These are phyloP conservation scores for Apiospora sp. DNA, from an alignment of 2,329 filamentous ascomycete species.

Conservation along the genomic window DNA sequence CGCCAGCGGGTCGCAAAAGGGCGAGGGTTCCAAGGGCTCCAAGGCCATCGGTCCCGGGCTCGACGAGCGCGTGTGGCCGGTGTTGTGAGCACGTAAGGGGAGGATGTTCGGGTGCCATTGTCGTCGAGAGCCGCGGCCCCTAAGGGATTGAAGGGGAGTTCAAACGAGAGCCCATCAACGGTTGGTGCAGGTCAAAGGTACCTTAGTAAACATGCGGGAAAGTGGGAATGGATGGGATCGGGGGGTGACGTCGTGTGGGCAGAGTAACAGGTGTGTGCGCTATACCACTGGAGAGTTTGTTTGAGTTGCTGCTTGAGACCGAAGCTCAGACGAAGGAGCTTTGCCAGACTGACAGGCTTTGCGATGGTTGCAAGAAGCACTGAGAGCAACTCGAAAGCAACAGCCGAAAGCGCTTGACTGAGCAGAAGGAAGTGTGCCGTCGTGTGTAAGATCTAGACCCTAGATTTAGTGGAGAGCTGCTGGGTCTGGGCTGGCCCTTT, in stretches of 20 bases:
- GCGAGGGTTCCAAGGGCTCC: constrained; percentile 3
- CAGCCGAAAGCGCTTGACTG: neutral
- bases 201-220: constrained; percentile 4
- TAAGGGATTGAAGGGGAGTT: constrained; percentile 17
- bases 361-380: constrained; percentile 15
- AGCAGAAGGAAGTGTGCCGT: constrained; percentile 19
- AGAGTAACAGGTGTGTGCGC: neutral
- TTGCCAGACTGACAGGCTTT: neutral
- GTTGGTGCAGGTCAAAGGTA: neutral
- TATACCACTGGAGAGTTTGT: neutral
- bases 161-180: constrained; percentile 22
- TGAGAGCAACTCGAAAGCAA: neutral
- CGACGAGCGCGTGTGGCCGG: constrained; percentile 17
- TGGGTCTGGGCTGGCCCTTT: constrained; percentile 10
- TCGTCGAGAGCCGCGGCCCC: constrained; percentile 18
- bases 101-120: constrained; percentile 23
- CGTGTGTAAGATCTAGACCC: constrained; percentile 19
- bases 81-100: constrained; percentile 20
- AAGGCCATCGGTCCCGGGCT: constrained; percentile 18
- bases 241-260: constrained; percentile 10
- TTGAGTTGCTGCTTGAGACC: constrained; percentile 4
- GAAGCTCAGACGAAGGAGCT: constrained; percentile 18
- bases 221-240: neutral
- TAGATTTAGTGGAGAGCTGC: constrained; percentile 14
- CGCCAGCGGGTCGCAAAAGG: constrained; percentile 1